phyloP scores from a whole-genome alignment of 805 yeast species.

The Nakazawaea populi region DNA sequence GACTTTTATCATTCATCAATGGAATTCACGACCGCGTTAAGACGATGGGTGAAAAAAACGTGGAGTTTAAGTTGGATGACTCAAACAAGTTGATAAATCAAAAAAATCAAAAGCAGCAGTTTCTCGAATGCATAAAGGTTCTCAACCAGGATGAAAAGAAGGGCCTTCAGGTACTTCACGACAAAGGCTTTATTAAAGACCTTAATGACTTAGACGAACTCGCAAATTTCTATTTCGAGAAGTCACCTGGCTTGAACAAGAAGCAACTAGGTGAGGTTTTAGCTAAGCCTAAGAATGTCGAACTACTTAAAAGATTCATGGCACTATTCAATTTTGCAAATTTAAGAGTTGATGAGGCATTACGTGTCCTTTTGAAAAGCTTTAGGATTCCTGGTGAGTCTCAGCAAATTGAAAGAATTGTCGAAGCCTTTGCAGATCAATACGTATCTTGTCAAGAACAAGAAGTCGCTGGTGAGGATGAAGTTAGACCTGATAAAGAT shows the following conservation, averaged over 20 bases:
- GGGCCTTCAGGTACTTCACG: conserved; percentile 64
- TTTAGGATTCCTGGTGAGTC: conserved; percentile 97
- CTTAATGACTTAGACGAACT: conserved; percentile 49
- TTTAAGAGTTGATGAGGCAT: conserved; percentile 87
- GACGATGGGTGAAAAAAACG: conserved; percentile 14
- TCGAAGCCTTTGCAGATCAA: conserved; percentile 78
- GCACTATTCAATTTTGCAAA: conserved; percentile 67
- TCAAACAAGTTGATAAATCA: conserved; percentile 32
- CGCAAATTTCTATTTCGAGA: conserved; percentile 70
- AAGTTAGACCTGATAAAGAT: conserved; percentile 73
- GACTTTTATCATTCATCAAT: conserved; percentile 64
- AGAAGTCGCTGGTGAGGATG: conserved; percentile 26
- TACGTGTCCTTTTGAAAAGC: conserved; percentile 71
- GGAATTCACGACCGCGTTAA: conserved; percentile 51
- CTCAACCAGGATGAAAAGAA: conserved; percentile 76
- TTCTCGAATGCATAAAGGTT: conserved; percentile 64
- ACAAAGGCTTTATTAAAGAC: conserved; percentile 54
- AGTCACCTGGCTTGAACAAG: conserved; percentile 81
- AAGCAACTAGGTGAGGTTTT: conserved; percentile 80
- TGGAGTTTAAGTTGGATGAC: neutral
- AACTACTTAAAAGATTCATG: conserved; percentile 59
- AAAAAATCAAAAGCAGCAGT: conserved; percentile 60
- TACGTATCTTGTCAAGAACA: conserved; percentile 59
- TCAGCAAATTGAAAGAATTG: conserved; percentile 89
- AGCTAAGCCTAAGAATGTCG: conserved; percentile 66